Evolutionary conservation across 148 eudicot species (phyloP), one percentile per base, ranked within the genome.

Genomic region (Mesembryanthemum crystallinum): DNA sequence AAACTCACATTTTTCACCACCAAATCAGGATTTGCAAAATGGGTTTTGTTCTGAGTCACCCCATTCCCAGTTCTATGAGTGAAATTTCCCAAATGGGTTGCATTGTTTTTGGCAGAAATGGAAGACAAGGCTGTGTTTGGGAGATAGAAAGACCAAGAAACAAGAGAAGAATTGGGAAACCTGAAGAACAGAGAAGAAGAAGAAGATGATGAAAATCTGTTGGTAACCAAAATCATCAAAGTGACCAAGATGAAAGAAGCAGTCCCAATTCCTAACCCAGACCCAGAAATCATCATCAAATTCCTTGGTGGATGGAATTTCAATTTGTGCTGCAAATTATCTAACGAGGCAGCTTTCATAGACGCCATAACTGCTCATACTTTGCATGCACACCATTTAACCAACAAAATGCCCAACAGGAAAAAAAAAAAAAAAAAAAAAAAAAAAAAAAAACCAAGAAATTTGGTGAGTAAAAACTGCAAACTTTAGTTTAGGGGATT

Each of bases 241-340:
- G 72, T 79, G 21, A 89, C 17, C 47, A 88, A 57, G 32, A 91
- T 75, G 43, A 91, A 78, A 29, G 84, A 85, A 21, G 80, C 65
- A 37, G 78, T 71, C 32, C 24, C 20, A 55, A 88, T 21, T 14
- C 87, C 86, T 49, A 91, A 77, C 24, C 87, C 64, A 76, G 85
- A 88, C 45, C 89, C 86, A 64, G 90, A 88, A 83, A 86, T 73
- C 59, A 86, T 73, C 59, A 89, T 76, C 8, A 76, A 39, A 64
- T 71, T 76, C 21, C 58, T 49, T 67, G 65, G 47, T 74, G 74
- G 64, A 23, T 45, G 42, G 59, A 79, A 74, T 69, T 62, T 79
- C 60, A 79, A 73, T 73, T 68, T 79, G 14, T 67, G 73, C 9
- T 49, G 82, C 42, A 79, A 68, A 67, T 67, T 61, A 18, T 79